Base-by-base conservation (phyloP, 495 filamentous ascomycete species). In the Penicillium flavigenum region DNA sequence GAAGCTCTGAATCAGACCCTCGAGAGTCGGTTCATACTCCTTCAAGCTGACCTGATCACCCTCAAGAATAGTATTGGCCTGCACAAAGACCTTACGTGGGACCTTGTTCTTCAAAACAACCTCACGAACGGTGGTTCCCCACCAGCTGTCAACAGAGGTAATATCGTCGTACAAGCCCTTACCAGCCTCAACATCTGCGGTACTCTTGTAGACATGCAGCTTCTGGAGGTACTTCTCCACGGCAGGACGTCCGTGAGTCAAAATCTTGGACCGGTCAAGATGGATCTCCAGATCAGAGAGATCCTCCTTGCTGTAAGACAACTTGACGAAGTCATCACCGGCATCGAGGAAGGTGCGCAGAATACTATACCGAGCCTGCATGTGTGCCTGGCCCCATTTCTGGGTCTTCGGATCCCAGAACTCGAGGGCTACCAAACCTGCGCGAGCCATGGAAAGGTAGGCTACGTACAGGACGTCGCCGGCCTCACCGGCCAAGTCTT, bases 321-420 rank as follows among this genome's bases (percentile, higher is more conserved):
- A 81, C 61, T 85, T 84, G 76, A 90, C 89, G 67, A 98, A 97
- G 55, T 86, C 83, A 51, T 87, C 81, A 5, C 87, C 91, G 3
- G 91, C 91, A 36, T 82, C 78, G n/a, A 97, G 81, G 85, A 98
- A 96, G 32, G 86, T 88, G 59, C 87, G 81, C 36, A 98, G 74
- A 66, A 98, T 98, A 58, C 86, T 88, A 74, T 92, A 97, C 16
- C 94, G 88, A 4, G 94, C 94, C 75, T 97, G 92, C 79, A 90
- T 95, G 65, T 98, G 93, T 26, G 91, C 85, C 66, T 97, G 91
- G 11, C 93, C 92, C 93, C 93, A 97, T 74, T 96, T 96, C 61
- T 82, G 76, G 56, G 79, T 86, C 77, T 92, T 79, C 27, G 90
- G 89, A 63, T 96, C 89, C 89, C 88, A 96, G 73, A 88, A 88